A percentile compares a stretch with the other conserved stretches of the same genome.
Conservation (phyloP, 352 stramenopile species). For the Globisporangium nodosum region DNA sequence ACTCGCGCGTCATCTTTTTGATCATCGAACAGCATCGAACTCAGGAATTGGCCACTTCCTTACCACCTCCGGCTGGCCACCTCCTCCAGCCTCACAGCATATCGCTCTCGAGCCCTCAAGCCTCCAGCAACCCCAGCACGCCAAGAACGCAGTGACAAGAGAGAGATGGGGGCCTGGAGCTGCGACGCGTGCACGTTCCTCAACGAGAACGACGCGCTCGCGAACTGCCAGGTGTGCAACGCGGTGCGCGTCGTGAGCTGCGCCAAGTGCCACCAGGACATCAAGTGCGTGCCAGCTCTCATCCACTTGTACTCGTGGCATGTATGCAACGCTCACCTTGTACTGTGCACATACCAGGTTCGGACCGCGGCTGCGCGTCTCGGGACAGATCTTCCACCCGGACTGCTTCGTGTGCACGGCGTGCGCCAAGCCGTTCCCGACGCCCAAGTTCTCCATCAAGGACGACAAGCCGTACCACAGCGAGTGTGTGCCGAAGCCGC, state of each 20-base stretch:
- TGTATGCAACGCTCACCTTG: not conserved
- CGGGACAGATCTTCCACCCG: conserved; percentile 33
- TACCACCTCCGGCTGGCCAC: too few relatives aligned
- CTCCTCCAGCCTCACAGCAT: too few relatives aligned
- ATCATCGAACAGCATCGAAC: too few relatives aligned
- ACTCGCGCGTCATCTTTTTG: too few relatives aligned
- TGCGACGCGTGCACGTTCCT: conserved; percentile 31
- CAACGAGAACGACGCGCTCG: conserved; percentile 30
- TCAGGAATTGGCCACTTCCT: too few relatives aligned
- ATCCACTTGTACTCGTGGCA: too few relatives aligned
- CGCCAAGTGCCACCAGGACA: conserved; percentile 14
- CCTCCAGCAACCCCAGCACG: too few relatives aligned
- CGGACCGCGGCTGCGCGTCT: conserved; percentile 34
- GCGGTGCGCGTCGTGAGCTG: conserved; percentile 35
- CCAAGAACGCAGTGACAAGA: too few relatives aligned
- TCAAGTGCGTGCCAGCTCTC: conserved; percentile 11
- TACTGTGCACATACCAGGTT: conserved; percentile 6
- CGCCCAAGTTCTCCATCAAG: conserved; percentile 33
- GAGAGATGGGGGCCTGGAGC: conserved; percentile 8
- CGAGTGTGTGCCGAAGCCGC: conserved; percentile 24
- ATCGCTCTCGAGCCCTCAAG: too few relatives aligned
- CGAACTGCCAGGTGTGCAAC: conserved; percentile 36
- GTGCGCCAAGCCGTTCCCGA: conserved; percentile 24
- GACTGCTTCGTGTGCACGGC: conserved; percentile 45
- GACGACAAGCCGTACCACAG: conserved; percentile 30